phyloP scores from a whole-genome alignment of 1,284 basidiomycete genomes.

The Naganishia cerealis region DNA sequence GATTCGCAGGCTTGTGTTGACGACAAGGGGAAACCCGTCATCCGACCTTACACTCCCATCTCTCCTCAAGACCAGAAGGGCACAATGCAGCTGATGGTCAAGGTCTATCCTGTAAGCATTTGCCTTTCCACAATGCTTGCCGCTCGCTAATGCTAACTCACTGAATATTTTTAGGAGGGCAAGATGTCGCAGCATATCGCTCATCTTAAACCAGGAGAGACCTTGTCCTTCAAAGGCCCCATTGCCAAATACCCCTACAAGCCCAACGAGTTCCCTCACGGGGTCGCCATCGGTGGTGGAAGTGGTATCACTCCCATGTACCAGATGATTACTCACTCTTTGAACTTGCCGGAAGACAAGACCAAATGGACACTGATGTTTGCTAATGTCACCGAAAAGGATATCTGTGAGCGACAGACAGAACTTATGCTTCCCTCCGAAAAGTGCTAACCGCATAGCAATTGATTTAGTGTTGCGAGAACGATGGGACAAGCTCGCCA shows the following conservation, averaged over 20 bases:
- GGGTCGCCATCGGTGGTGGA: conserved; percentile 81
- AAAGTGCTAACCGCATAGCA: conserved; percentile 51
- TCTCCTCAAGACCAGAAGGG: conserved; percentile 71
- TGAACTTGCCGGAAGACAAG: conserved; percentile 73
- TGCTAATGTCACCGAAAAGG: conserved; percentile 86
- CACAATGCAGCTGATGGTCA: conserved; percentile 78
- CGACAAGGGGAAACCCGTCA: conserved; percentile 82
- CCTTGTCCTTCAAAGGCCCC: conserved; percentile 84
- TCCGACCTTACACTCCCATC: conserved; percentile 80
- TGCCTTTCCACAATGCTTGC: conserved; percentile 5
- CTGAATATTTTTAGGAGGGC: conserved; percentile 66
- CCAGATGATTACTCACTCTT: conserved; percentile 68
- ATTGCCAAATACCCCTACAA: conserved; percentile 79
- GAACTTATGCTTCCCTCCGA: neutral
- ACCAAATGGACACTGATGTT: conserved; percentile 91
- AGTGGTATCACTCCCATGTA: conserved; percentile 58
- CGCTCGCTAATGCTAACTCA: neutral
- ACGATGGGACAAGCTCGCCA: conserved; percentile 78
- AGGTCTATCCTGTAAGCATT: conserved; percentile 61
- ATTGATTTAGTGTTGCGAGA: conserved; percentile 66
- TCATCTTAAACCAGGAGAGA: conserved; percentile 72
- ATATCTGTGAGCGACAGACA: conserved; percentile 61
- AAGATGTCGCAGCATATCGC: conserved; percentile 77
- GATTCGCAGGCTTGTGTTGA: conserved; percentile 58
- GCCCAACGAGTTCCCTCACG: conserved; percentile 79